These are phyloP conservation scores for Venturia effusa DNA, from an alignment of 2,329 filamentous ascomycete genomes.

Conservation along the genomic window DNA sequence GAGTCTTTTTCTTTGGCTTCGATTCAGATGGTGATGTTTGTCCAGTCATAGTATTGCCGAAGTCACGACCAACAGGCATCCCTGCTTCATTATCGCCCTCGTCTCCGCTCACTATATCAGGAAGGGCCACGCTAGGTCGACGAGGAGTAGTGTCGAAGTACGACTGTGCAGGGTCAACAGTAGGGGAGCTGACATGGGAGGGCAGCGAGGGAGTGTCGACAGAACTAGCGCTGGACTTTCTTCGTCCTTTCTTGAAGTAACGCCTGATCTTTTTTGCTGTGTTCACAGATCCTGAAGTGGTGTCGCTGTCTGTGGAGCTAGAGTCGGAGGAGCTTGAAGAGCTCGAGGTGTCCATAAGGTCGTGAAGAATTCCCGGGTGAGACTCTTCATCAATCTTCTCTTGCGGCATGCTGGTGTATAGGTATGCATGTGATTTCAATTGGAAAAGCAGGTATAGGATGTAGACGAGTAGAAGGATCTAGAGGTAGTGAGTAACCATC, in stretches of 20 bases:
- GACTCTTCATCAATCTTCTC: constrained; percentile 87
- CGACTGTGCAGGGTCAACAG: constrained; percentile 20
- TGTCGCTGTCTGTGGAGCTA: constrained; percentile 41
- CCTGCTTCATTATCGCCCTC: constrained; percentile 40
- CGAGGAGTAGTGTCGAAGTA: constrained; percentile 18
- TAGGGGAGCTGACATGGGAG: constrained; percentile 35
- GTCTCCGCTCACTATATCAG: constrained; percentile 37
- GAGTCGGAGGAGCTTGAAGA: constrained; percentile 40
- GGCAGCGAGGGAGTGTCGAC: constrained; percentile 44
- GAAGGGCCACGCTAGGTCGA: constrained; percentile 13
- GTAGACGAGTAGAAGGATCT: constrained; percentile 73
- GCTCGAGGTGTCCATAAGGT: constrained; percentile 64
- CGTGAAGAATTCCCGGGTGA: constrained; percentile 71
- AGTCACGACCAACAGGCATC: constrained; percentile 10
- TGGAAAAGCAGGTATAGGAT: constrained; percentile 78
- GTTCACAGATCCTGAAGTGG: constrained; percentile 57
- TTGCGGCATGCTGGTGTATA: constrained; percentile 87
- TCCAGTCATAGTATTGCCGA: neutral
- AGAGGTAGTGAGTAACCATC: constrained; percentile 15
- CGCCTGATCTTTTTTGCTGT: constrained; percentile 67
- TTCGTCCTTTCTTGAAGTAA: constrained; percentile 55
- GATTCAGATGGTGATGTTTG: constrained; percentile 17
- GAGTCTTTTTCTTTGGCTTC: constrained; percentile 30
- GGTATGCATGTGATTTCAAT: constrained; percentile 81
- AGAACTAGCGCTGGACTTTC: constrained; percentile 68